Evolutionary conservation across 2,329 filamentous ascomycete genomes (phyloP), one percentile per base, ranked within the genome.

Genomic region (Ophiostoma perfectum): DNA sequence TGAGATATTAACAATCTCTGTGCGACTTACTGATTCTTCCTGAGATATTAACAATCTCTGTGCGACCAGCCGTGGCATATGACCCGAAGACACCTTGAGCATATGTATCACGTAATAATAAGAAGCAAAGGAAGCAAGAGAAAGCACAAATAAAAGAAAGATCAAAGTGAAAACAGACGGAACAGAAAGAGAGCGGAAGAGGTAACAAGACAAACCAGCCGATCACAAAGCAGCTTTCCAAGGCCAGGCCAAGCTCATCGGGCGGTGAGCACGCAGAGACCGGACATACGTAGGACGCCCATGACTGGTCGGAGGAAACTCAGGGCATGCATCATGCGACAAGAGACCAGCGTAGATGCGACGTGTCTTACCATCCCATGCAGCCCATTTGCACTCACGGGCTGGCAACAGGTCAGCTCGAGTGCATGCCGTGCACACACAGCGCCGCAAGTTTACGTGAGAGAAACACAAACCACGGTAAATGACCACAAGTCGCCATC

Each of bases 271-370:
- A 47, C 27, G 27, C 27, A 47, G 5, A 55, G 49, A 27, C 27
- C 49, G 49, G 49, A 55, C 49, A 55, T 55, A 55, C 27, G 18
- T 27, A 47, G 14, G 45, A 55, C 49, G 49, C n/a, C n/a, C 47
- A 47, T 55, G 49, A 27, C 7, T 55, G 49, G 49, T 18, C 49
- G n/a, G 49, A 55, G n/a, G n/a, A 55, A 36, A 27, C 27, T 2
- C 27, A 27, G 27, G 27, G 27, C 27, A 27, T 27, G 27, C 27
- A 27, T 27, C 27, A 27, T 27, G 27, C 27, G 27, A 27, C 27
- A 27, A 1, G 27, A 27, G 27, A 2, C 27, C 27, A 27, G 27
- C 27, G 27, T 27, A 27, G 27, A 27, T 27, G 27, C 27, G 27
- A 27, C 27, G 27, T 27, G 27, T 27, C 27, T 27, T 27, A 2